Evolutionary conservation across 2,329 filamentous ascomycete genomes (phyloP).

Genomic region (Coleophoma eucalyptorum): DNA sequence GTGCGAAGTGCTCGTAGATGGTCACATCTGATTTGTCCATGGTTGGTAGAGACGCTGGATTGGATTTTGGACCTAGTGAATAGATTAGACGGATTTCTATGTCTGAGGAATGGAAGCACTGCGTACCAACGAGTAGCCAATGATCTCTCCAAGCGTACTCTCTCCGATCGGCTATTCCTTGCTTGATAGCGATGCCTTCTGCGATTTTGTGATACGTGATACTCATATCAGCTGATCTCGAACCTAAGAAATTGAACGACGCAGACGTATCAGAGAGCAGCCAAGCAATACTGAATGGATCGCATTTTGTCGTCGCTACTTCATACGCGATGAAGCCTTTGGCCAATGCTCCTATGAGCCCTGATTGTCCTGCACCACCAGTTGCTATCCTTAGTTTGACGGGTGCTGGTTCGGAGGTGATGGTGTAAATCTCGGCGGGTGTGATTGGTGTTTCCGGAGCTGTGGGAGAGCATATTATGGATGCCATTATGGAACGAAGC

Average conservation of each 20-base stretch:
- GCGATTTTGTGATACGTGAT: conserved; percentile 41
- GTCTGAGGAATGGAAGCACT: conserved; percentile 1
- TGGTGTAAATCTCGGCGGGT: conserved; percentile 6
- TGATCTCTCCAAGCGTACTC: conserved; percentile 44
- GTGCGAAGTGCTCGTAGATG: conserved; percentile 27
- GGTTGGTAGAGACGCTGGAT: conserved; percentile 30
- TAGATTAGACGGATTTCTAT: background rate
- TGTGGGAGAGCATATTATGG: background rate
- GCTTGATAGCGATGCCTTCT: conserved; percentile 37
- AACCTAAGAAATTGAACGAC: conserved; percentile 38
- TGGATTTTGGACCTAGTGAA: conserved; percentile 21
- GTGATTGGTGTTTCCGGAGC: background rate
- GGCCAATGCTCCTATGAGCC: conserved; percentile 29
- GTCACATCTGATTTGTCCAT: conserved; percentile 18
- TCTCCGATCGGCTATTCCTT: conserved; percentile 31
- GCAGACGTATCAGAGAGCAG: conserved; percentile 41
- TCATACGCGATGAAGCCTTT: conserved; percentile 31
- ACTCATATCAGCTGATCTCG: conserved; percentile 35
- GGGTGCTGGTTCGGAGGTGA: background rate
- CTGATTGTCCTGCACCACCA: conserved; percentile 28
- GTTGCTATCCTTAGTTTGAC: conserved; percentile 26
- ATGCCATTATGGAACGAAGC: background rate
- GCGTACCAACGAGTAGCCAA: conserved; percentile 38
- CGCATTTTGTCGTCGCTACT: conserved; percentile 20
- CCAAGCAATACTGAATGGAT: conserved; percentile 39